Evolutionary conservation across 169 alveolate species (phyloP).

Genomic region (Eimeria necatrix): DNA sequence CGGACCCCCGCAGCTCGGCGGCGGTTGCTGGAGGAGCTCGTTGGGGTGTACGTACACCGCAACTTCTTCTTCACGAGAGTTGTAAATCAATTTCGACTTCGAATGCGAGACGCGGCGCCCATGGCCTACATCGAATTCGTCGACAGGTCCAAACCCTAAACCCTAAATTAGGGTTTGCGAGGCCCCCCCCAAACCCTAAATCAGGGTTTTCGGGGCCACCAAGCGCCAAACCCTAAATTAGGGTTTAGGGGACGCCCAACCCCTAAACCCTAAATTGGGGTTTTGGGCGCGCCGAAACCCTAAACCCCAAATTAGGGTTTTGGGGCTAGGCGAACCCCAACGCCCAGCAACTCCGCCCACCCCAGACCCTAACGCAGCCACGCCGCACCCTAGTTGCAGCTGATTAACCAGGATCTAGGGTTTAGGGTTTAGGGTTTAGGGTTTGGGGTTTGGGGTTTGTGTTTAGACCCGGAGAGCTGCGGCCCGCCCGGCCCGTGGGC

Average conservation of each 20-base stretch:
- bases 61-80: slow-evolving; percentile 91
- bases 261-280: background rate
- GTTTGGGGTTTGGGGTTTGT: background rate
- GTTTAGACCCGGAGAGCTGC: slow-evolving; percentile 89
- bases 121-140: slow-evolving; percentile 93
- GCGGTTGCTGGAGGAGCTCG: slow-evolving; percentile 88
- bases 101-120: slow-evolving; percentile 91
- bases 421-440: slow-evolving; percentile 20
- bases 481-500: slow-evolving; percentile 94
- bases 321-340: no score
- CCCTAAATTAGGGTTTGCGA: background rate
- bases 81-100: slow-evolving; percentile 89
- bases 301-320: background rate
- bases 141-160: slow-evolving; percentile 84
- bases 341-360: no score
- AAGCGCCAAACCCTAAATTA: background rate
- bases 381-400: background rate
- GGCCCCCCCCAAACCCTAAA: slow-evolving; percentile 26
- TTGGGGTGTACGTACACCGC: slow-evolving; percentile 90
- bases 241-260: no score
- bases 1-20: slow-evolving; percentile 92
- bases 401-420: background rate
- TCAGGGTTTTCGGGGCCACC: background rate
- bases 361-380: background rate
- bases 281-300: no score